Percentiles rank a stretch among this genome's conserved stretches.
phyloP scores from a whole-genome alignment of 1,139 yeast genomes.

The Pichia sp. region DNA sequence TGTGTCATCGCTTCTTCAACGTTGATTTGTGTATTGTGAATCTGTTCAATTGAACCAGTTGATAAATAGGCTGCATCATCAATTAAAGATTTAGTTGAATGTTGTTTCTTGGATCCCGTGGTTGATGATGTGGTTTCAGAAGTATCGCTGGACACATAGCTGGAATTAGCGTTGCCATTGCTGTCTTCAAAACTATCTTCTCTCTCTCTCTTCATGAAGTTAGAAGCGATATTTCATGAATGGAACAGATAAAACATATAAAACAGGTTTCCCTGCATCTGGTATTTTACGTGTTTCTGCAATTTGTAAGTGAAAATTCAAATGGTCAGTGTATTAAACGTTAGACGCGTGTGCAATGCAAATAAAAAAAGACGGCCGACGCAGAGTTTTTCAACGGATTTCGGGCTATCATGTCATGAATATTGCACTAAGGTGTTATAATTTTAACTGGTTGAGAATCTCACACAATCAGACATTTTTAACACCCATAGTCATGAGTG shows the following conservation, averaged over 20 bases:
- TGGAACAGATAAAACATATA: not conserved
- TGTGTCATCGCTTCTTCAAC: conserved; percentile 27
- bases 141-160: not conserved
- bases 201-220: not conserved
- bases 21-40: conserved; percentile 19
- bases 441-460: not conserved
- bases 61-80: not conserved
- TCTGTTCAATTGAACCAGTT: not conserved
- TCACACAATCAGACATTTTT: not conserved
- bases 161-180: not conserved
- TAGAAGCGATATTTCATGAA: not conserved
- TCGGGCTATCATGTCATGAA: not conserved
- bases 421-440: not conserved
- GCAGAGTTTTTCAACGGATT: not conserved
- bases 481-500: not conserved
- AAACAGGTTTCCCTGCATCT: not conserved
- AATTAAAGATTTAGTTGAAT: not conserved
- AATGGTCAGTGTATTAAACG: too few species aligned
- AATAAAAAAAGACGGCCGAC: not conserved
- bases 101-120: not conserved
- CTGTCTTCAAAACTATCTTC: not conserved
- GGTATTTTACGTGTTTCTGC: not conserved
- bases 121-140: not conserved
- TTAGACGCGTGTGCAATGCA: not conserved
- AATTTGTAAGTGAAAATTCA: not conserved